Evolutionary conservation across 2,329 filamentous ascomycete genomes (phyloP).

Genomic region (Pseudogymnoascus verrucosus): DNA sequence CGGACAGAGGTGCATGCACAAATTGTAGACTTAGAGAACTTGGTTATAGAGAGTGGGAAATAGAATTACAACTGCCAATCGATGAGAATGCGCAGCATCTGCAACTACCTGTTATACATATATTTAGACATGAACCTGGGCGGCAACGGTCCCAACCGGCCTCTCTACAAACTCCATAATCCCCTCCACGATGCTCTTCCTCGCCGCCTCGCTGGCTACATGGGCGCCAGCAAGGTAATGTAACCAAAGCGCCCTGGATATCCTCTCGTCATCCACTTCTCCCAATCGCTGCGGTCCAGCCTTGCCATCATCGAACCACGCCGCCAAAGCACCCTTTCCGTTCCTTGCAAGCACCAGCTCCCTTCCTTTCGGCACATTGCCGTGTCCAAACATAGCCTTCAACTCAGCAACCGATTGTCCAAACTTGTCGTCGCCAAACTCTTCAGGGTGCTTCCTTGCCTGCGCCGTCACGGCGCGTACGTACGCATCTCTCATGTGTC

Average conservation of each 20-base stretch:
- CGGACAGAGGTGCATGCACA: background rate
- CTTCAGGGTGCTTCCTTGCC: conserved; percentile 46
- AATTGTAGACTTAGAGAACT: background rate
- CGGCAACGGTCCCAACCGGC: conserved; percentile 78
- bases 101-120: conserved; percentile 2
- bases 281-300: conserved; percentile 52
- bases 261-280: conserved; percentile 65
- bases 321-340: conserved; percentile 53
- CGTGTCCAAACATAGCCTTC: conserved; percentile 72
- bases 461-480: conserved; percentile 75
- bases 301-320: conserved; percentile 56
- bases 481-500: conserved; percentile 84
- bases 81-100: conserved; percentile 3
- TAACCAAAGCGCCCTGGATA: conserved; percentile 78
- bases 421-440: conserved; percentile 65
- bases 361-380: conserved; percentile 70
- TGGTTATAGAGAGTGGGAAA: conserved; percentile 4
- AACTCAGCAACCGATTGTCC: conserved; percentile 68
- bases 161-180: conserved; percentile 81
- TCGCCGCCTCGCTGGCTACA: conserved; percentile 75
- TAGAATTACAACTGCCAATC: conserved; percentile 8
- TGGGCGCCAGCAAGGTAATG: conserved; percentile 81
- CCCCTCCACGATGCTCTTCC: conserved; percentile 77
- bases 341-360: conserved; percentile 69
- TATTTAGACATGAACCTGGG: conserved; percentile 49